Evolutionary conservation across 2,329 filamentous ascomycete species (phyloP).

Genomic region (Fusarium sp.): DNA sequence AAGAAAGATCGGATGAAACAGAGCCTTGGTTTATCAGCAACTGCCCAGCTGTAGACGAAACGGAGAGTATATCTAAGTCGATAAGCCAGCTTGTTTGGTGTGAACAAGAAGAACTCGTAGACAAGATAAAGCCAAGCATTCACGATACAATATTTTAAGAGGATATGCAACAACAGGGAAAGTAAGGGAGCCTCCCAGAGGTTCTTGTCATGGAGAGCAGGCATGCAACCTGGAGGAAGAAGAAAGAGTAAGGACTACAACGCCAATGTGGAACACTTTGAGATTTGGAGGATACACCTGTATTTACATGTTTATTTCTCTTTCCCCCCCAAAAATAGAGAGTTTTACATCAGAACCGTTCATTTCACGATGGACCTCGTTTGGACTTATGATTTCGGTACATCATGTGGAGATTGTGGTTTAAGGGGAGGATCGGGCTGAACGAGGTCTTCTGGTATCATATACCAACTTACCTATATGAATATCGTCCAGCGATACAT

Average conservation of each 20-base stretch:
- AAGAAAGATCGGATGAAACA: background rate
- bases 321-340: background rate
- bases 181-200: background rate
- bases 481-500: background rate
- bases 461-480: background rate
- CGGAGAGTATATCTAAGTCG: background rate
- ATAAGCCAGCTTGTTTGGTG: background rate
- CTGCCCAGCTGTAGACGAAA: background rate
- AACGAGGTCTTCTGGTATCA: accelerated
- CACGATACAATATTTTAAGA: no score
- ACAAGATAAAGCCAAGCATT: accelerated
- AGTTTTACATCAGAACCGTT: background rate
- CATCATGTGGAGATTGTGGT: background rate
- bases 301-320: background rate
- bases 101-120: accelerated
- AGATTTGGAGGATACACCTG: background rate
- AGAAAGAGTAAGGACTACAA: background rate
- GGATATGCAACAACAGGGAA: background rate
- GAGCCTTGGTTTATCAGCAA: background rate
- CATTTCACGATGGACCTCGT: background rate
- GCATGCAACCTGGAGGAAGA: background rate
- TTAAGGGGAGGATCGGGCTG: background rate
- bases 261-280: background rate
- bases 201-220: background rate
- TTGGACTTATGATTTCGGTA: background rate